Evolutionary conservation across 2,329 filamentous ascomycete genomes (phyloP).

Genomic region (Juglanconis oblonga): DNA sequence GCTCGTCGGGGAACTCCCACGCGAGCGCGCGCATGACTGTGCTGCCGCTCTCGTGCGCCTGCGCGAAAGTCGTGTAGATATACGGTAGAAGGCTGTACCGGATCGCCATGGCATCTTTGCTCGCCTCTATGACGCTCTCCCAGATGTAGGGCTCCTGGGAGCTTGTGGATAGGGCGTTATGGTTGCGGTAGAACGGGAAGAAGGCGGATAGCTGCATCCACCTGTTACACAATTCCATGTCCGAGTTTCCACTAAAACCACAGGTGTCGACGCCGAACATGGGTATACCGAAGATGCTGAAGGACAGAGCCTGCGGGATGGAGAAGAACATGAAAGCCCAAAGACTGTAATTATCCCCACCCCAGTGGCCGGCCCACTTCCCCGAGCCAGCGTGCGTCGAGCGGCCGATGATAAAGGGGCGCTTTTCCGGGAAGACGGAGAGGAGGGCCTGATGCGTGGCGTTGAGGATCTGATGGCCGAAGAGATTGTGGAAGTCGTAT

Average conservation of each 20-base stretch:
- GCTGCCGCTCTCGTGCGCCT: slow-evolving; percentile 61
- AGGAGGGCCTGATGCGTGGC: slow-evolving; percentile 73
- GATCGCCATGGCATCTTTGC: slow-evolving; percentile 65
- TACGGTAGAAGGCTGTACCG: slow-evolving; percentile 71
- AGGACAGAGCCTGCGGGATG: slow-evolving; percentile 74
- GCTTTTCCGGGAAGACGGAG: slow-evolving; percentile 60
- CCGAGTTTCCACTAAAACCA: slow-evolving; percentile 66
- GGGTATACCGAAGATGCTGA: slow-evolving; percentile 71
- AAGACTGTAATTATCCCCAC: slow-evolving; percentile 68
- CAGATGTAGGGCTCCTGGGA: slow-evolving; percentile 72
- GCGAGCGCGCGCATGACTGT: slow-evolving; percentile 71
- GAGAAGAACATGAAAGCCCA: slow-evolving; percentile 75
- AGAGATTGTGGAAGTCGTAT: slow-evolving; percentile 77
- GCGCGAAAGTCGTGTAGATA: slow-evolving; percentile 71
- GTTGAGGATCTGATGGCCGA: slow-evolving; percentile 70
- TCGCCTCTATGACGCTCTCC: slow-evolving; percentile 62
- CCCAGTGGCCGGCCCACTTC: slow-evolving; percentile 78
- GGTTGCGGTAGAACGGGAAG: slow-evolving; percentile 77
- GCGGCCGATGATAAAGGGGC: slow-evolving; percentile 79
- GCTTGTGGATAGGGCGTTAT: slow-evolving; percentile 61
- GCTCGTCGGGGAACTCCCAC: slow-evolving; percentile 74
- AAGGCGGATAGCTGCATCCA: slow-evolving; percentile 60
- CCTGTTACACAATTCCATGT: slow-evolving; percentile 67
- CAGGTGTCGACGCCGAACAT: slow-evolving; percentile 74
- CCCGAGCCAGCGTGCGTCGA: slow-evolving; percentile 78